A percentile compares a stretch with the other conserved stretches of the same genome.
Conservation (phyloP, 495 filamentous ascomycete genomes). For the Penicillium salamii region DNA sequence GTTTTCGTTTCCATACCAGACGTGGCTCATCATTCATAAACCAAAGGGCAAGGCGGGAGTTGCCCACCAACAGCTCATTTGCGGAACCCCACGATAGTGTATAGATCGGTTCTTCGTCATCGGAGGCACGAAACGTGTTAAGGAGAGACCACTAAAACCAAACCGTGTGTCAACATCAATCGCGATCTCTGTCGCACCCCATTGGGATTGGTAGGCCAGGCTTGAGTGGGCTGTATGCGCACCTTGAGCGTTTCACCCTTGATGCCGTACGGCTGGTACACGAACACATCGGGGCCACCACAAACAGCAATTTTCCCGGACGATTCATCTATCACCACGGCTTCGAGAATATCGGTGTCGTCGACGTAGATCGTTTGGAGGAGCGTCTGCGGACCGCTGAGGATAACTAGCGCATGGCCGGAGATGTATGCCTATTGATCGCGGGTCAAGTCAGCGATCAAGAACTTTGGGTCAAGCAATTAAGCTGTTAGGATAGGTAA, state of each 20-base stretch:
- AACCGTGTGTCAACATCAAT: conserved; percentile 10
- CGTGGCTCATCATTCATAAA: conserved; percentile 46
- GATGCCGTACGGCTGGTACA: conserved; percentile 76
- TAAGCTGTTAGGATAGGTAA: conserved; percentile 5
- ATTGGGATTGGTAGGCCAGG: background rate
- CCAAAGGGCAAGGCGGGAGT: conserved; percentile 69
- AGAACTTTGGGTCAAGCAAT: background rate
- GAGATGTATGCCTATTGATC: conserved; percentile 75
- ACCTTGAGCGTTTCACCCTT: conserved; percentile 60
- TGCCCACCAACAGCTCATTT: conserved; percentile 79
- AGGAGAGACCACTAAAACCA: conserved; percentile 53
- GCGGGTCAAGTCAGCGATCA: conserved; percentile 17
- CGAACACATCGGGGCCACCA: conserved; percentile 59
- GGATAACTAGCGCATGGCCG: conserved; percentile 80
- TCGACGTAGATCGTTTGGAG: conserved; percentile 91
- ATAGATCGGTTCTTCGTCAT: conserved; percentile 45
- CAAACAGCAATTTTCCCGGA: conserved; percentile 84
- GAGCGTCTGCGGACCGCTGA: conserved; percentile 68
- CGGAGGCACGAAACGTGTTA: conserved; percentile 38
- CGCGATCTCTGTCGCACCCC: background rate
- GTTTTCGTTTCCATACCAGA: conserved; percentile 67
- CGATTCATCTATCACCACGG: conserved; percentile 72
- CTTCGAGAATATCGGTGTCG: conserved; percentile 65
- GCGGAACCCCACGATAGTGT: conserved; percentile 83
- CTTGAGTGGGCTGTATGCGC: conserved; percentile 14